These are phyloP conservation scores for Ogataea naganishii DNA, from an alignment of 805 yeast species.

Conservation along the genomic window DNA sequence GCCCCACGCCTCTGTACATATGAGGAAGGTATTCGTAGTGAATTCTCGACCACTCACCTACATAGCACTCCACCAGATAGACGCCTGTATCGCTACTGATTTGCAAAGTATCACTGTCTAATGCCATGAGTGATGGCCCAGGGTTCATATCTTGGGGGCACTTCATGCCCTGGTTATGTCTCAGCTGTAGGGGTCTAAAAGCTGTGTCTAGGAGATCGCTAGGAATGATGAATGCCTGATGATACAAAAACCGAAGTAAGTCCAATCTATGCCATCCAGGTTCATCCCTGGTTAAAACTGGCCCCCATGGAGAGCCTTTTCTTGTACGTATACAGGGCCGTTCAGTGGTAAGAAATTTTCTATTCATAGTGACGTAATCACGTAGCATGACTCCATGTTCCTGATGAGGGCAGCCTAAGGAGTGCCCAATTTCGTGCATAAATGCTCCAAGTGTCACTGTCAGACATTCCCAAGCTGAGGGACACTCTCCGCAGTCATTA, in stretches of 20 bases:
- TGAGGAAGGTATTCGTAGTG: constrained; percentile 55
- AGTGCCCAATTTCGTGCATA: constrained; percentile 92
- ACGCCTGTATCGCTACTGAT: constrained; percentile 58
- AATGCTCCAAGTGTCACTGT: constrained; percentile 88
- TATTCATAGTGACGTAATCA: constrained; percentile 71
- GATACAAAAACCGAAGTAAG: constrained; percentile 65
- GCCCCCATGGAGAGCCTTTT: constrained; percentile 37
- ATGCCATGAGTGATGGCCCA: constrained; percentile 37
- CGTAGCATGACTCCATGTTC: constrained; percentile 85
- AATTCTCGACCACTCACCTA: constrained; percentile 50
- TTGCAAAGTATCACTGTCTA: constrained; percentile 34
- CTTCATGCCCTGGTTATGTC: constrained; percentile 22
- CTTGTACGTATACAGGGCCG: constrained; percentile 44
- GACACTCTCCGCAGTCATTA: constrained; percentile 78
- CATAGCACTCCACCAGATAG: constrained; percentile 62
- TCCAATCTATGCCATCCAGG: constrained; percentile 89
- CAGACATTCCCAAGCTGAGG: constrained; percentile 84
- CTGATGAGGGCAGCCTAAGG: constrained; percentile 88
- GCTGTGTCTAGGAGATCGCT: constrained; percentile 40
- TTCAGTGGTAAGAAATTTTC: constrained; percentile 76
- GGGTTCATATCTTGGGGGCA: constrained; percentile 22
- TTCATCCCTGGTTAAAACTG: constrained; percentile 48
- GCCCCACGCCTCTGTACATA: constrained; percentile 51
- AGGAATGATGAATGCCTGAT: constrained; percentile 72
- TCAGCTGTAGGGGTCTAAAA: constrained; percentile 26